Base-by-base conservation (phyloP, 1,284 basidiomycete genomes). In the Sanghuangporus baumii region DNA sequence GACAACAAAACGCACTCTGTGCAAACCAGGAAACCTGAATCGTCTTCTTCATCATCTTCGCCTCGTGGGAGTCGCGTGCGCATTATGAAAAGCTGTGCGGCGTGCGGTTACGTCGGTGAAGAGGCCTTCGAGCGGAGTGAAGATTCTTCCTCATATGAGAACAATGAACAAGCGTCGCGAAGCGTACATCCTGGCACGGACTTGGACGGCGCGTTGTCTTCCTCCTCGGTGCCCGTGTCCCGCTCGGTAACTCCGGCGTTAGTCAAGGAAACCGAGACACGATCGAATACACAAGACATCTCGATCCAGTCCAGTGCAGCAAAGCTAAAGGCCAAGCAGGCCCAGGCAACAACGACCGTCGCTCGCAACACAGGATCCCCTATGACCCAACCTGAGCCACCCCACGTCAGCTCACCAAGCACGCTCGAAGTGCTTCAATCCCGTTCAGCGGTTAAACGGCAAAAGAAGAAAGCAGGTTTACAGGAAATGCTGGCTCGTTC, bases 401-500 rank as follows among this genome's bases (percentile, higher is more conserved):
- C 31, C 4, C 47, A 2, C 37, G 23, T 16, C 37, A 31, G 20
- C n/a, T 11, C 40, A 23, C 26, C 41, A 5, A 48, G 12, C 23
- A 14, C 57, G 48, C 6, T 47, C 20, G 9, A 46, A 16, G 43
- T 38, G 26, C 50, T 36, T 36, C 47, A 40, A 38, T 58, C 58
- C 6, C n/a, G 47, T 4, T 47, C 50, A 8, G 36, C 55, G 1
- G 11, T 50, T 6, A 59, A 60, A 36, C 74, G 78, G 26, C 67
- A 73, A 16, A 78, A 82, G 62, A 81, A 81, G 69, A 80, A 78
- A 65, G 67, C 75, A 0, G 79, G 79, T 7, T 70, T 91, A 52
- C 86, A 84, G 70, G 79, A 82, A 47, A 79, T 91, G 75, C 75
- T 91, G 43, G 79, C 79, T 40, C 81, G 80, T 41, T 87, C 86